Evolutionary conservation across 805 yeast genomes (phyloP).

Genomic region (Saccharomycopsis javanensis): DNA sequence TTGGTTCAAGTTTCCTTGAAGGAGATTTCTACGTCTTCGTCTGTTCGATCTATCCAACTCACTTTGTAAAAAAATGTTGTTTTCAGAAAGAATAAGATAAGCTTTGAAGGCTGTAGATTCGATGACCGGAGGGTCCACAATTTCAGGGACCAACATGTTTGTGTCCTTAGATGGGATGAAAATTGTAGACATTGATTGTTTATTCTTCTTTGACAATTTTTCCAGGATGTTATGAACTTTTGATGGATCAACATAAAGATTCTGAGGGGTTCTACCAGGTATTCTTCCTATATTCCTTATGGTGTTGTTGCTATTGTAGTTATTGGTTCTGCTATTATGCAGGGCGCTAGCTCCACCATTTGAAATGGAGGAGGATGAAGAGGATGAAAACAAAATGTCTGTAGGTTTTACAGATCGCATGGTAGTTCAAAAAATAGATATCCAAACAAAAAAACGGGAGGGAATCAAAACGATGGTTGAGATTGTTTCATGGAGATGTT

Average conservation of each 20-base stretch:
- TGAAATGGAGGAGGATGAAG: not conserved
- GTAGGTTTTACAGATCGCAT: constrained; percentile 9
- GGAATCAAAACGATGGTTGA: too few species aligned
- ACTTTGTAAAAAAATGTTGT: constrained; percentile 18
- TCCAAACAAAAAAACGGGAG: too few species aligned
- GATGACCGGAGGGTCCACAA: constrained; percentile 17
- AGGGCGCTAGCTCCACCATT: not conserved
- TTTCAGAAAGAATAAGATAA: constrained; percentile 16
- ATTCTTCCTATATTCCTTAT: not conserved
- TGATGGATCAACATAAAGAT: constrained; percentile 12
- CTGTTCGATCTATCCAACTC: constrained; percentile 11
- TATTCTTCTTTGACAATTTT: not conserved
- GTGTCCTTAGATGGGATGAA: constrained; percentile 10
- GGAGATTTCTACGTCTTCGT: constrained; percentile 10
- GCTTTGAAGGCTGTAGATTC: constrained; percentile 16
- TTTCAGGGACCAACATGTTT: constrained; percentile 12
- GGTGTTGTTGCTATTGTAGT: not conserved
- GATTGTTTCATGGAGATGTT: too few species aligned
- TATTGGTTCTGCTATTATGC: not conserved
- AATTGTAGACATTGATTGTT: not conserved
- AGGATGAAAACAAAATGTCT: constrained; percentile 5
- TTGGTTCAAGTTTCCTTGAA: not conserved
- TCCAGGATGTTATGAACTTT: constrained; percentile 2
- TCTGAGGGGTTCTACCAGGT: constrained; percentile 5
- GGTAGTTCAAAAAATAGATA: too few species aligned